These are phyloP conservation scores for Nissolia schottii DNA, from an alignment of 306 rosid genomes.

Conservation along the genomic window DNA sequence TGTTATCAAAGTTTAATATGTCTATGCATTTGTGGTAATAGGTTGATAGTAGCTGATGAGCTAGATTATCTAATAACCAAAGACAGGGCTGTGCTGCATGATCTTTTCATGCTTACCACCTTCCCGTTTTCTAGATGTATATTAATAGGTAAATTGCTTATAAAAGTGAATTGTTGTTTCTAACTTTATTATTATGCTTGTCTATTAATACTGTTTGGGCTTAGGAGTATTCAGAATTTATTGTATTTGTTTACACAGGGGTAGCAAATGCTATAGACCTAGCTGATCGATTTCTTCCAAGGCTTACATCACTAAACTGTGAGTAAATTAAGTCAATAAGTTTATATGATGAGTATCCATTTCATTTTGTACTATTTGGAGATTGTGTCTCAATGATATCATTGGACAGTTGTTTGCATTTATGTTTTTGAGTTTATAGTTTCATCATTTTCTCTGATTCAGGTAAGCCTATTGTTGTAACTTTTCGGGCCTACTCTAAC, in stretches of 20 bases:
- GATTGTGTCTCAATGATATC: not conserved
- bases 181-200: not conserved
- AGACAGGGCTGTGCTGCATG: slow-evolving; percentile 84
- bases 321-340: slow-evolving; percentile 30
- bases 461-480: slow-evolving; percentile 84
- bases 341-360: not conserved
- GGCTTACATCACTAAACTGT: slow-evolving; percentile 84
- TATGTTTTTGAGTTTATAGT: not conserved
- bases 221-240: not conserved
- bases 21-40: slow-evolving; percentile 30
- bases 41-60: slow-evolving; percentile 83
- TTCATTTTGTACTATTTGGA: not conserved
- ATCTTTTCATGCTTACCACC: slow-evolving; percentile 90
- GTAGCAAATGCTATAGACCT: slow-evolving; percentile 93
- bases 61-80: slow-evolving; percentile 87
- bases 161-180: not conserved
- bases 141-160: slow-evolving; percentile 56
- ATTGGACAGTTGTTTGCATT: not conserved
- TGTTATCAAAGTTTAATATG: not conserved
- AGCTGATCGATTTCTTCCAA: slow-evolving; percentile 92
- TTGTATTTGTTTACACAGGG: slow-evolving; percentile 42
- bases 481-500: slow-evolving; percentile 69
- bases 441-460: not conserved
- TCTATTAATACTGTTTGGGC: not conserved
- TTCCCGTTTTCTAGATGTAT: slow-evolving; percentile 84